Evolutionary conservation across 306 rosid genomes (phyloP).

Genomic region (Quercus robur): DNA sequence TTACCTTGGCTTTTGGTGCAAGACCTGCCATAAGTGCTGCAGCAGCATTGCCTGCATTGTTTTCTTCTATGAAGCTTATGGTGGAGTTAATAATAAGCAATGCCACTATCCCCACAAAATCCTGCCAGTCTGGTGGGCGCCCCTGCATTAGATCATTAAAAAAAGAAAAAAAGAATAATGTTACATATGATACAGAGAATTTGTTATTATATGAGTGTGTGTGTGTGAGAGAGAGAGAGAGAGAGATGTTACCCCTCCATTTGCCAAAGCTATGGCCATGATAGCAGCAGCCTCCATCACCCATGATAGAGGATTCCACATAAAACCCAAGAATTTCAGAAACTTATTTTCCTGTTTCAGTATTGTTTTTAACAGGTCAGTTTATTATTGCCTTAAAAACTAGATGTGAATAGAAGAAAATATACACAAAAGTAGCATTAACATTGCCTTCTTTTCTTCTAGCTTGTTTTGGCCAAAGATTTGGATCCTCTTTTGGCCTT

Average conservation of each 20-base stretch:
- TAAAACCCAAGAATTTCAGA: conserved; percentile 82
- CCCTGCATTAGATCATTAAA: conserved; percentile 41
- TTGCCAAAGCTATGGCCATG: conserved; percentile 92
- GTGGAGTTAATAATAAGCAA: conserved; percentile 78
- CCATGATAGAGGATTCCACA: conserved; percentile 99
- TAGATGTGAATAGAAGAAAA: background rate
- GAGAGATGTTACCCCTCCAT: conserved; percentile 69
- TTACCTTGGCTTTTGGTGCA: conserved; percentile 87
- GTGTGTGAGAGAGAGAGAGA: background rate
- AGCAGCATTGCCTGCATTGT: conserved; percentile 96
- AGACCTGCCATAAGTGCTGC: conserved; percentile 96
- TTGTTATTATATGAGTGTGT: background rate
- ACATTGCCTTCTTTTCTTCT: conserved; percentile 70
- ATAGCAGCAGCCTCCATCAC: conserved; percentile 91
- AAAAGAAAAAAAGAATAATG: background rate
- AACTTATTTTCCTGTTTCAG: conserved; percentile 64
- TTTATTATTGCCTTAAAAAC: background rate
- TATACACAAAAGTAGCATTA: background rate
- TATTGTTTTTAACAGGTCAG: background rate
- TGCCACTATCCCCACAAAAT: conserved; percentile 63
- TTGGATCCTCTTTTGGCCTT: conserved; percentile 59
- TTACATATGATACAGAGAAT: background rate
- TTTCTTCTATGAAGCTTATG: conserved; percentile 85
- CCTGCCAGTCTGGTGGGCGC: conserved; percentile 87
- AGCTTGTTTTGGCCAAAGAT: conserved; percentile 87